These are phyloP conservation scores for Globisporangium middletonii DNA, from an alignment of 352 stramenopile species.

Conservation along the genomic window DNA sequence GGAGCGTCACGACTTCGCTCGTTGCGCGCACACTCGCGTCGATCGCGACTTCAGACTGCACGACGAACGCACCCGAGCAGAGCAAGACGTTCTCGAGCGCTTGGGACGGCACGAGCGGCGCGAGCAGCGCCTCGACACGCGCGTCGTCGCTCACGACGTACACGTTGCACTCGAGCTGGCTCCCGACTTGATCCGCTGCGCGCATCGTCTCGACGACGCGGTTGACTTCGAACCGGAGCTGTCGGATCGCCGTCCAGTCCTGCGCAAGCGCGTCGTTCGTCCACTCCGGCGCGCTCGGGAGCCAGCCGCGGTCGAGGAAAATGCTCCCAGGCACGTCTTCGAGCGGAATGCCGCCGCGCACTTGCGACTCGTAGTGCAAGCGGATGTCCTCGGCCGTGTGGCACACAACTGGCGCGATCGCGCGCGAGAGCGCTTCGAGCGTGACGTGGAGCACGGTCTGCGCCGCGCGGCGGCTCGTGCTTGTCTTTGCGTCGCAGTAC, in stretches of 20 bases:
- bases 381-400: constrained; percentile 97
- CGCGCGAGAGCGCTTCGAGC: constrained; percentile 51
- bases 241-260: constrained; percentile 85
- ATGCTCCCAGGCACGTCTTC: constrained; percentile 63
- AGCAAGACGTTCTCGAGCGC: constrained; percentile 73
- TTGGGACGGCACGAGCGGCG: constrained; percentile 51
- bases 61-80: constrained; percentile 53
- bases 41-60: constrained; percentile 28
- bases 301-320: constrained; percentile 64
- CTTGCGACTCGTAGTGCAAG: constrained; percentile 69
- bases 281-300: constrained; percentile 49
- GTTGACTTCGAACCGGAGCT: constrained; percentile 83
- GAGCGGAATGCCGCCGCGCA: constrained; percentile 21
- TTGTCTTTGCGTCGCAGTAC: constrained; percentile 91
- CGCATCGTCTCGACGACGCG: constrained; percentile 72
- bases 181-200: constrained; percentile 42
- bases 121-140: constrained; percentile 41
- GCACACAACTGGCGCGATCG: constrained; percentile 88
- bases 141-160: constrained; percentile 29
- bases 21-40: constrained; percentile 15
- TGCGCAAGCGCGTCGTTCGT: constrained; percentile 44
- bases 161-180: constrained; percentile 75
- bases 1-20: constrained; percentile 22
- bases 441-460: constrained; percentile 88
- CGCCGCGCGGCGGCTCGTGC: constrained; percentile 62